phyloP scores from a whole-genome alignment of 108 stramenopile genomes.

The Parmales sp. region DNA sequence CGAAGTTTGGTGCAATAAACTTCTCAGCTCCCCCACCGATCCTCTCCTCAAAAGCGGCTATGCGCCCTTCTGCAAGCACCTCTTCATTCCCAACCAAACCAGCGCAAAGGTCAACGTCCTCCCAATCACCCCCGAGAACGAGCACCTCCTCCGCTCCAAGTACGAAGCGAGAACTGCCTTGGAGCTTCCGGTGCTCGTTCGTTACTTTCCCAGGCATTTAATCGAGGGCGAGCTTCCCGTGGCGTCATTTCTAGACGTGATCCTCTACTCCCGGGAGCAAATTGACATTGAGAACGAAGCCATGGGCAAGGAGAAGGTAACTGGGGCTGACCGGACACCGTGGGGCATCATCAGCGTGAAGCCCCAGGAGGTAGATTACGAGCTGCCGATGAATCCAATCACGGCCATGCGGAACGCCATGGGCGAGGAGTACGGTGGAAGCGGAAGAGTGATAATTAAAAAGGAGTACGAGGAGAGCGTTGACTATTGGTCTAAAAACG shows the following conservation, averaged over 20 bases:
- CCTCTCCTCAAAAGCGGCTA: constrained; percentile 85
- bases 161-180: constrained; percentile 70
- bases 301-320: constrained; percentile 51
- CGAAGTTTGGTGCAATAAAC: too few species aligned
- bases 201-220: constrained; percentile 58
- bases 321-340: constrained; percentile 21
- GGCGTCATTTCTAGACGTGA: constrained; percentile 82
- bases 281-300: constrained; percentile 71
- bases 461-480: constrained; percentile 70
- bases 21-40: too few species aligned
- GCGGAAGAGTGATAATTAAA: constrained; percentile 61
- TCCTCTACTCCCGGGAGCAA: constrained; percentile 88
- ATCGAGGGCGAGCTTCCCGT: constrained; percentile 38
- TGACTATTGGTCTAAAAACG: constrained; percentile 77
- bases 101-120: constrained; percentile 53
- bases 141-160: constrained; percentile 55
- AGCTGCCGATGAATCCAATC: constrained; percentile 95
- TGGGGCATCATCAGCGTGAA: constrained; percentile 98
- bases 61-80: constrained; percentile 97
- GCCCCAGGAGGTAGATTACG: constrained; percentile 79
- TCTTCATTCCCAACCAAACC: constrained; percentile 67
- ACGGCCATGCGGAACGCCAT: constrained; percentile 96
- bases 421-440: constrained; percentile 84
- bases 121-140: constrained; percentile 67
- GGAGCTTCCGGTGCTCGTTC: constrained; percentile 65